Evolutionary conservation across 768 basidiomycete genomes (phyloP).

Genomic region (Clavulina sp.): DNA sequence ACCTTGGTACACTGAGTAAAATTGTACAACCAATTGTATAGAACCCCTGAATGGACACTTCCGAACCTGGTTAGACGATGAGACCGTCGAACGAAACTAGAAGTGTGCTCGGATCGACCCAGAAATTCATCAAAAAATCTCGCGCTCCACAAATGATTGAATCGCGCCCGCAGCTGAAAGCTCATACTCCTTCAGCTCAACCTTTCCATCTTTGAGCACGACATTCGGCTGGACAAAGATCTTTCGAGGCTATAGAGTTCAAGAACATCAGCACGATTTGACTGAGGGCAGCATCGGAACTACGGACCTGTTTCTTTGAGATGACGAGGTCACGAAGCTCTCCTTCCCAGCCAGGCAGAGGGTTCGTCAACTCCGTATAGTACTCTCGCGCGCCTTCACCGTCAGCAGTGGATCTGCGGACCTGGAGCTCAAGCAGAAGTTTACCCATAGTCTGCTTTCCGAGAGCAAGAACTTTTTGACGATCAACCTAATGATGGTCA

Average conservation of each 20-base stretch:
- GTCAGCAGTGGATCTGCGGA: conserved; percentile 73
- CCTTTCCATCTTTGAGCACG: conserved; percentile 43
- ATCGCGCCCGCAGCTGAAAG: conserved; percentile 56
- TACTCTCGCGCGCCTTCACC: conserved; percentile 57
- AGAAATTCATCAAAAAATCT: no score
- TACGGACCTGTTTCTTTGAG: conserved; percentile 54
- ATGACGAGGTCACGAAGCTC: conserved; percentile 64
- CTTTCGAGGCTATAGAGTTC: conserved; percentile 70
- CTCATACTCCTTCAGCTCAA: conserved; percentile 63
- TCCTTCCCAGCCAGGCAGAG: conserved; percentile 50
- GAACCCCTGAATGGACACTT: no score
- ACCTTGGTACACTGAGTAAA: no score
- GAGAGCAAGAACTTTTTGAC: conserved; percentile 41
- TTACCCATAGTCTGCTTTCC: conserved; percentile 54
- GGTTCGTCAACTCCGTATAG: conserved; percentile 62
- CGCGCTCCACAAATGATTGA: conserved; percentile 64
- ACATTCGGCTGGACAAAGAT: conserved; percentile 76
- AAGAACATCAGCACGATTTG: no score
- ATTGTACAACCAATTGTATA: no score
- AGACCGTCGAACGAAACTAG: no score
- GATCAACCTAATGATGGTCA: conserved; percentile 38
- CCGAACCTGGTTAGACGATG: no score
- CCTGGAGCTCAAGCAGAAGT: conserved; percentile 63
- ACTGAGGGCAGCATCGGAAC: no score
- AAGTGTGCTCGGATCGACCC: no score